Evolutionary conservation across 108 stramenopile species (phyloP), one percentile per base, ranked within the genome.

Genomic region (Discostella stelligeroides): DNA sequence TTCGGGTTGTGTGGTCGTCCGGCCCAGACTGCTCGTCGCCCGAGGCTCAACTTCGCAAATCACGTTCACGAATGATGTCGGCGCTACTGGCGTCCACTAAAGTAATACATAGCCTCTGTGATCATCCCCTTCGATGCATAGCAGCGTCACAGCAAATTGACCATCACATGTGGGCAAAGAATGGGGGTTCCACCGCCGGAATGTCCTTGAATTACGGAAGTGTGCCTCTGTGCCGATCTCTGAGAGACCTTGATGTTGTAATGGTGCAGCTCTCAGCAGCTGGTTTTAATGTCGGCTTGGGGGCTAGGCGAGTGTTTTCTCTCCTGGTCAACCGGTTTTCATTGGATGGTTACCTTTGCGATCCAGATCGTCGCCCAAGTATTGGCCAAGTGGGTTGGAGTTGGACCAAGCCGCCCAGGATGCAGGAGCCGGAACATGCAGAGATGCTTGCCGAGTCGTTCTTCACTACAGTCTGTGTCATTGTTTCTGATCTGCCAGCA

Each of bases 141-240:
- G 91, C 87, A 37, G 91, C 94, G 38, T 80, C 89, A 14, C 88
- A 88, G 68, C 95, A 95, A 75, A 88, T 95, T 55, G 91, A 91
- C 57, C 80, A 87, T 28, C 89, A 92, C 57, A 77, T 94, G 72
- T 96, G 95, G 95, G 85, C 88, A 28, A 78, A 89, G 64, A 96
- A 96, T 82, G 95, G 95, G 30, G 70, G 78, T 47, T 73, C 90
- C 2, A 72, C 80, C n/a, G 89, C 88, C 9, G 89, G 90, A 14
- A 91, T 92, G 89, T 91, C 92, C 6, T 60, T 92, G 63, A 94
- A 94, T 63, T 96, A 94, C 70, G 86, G 87, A 50, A 86, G 76
- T 57, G 78, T 90, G 17, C 95, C 95, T 18, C 81, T 96, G 18
- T 93, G 92, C 50, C 80, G 91, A 29, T 86, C 88, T 4, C 83